Evolutionary conservation across 768 basidiomycete genomes (phyloP).

Genomic region (Cyclocybe cylindracea): DNA sequence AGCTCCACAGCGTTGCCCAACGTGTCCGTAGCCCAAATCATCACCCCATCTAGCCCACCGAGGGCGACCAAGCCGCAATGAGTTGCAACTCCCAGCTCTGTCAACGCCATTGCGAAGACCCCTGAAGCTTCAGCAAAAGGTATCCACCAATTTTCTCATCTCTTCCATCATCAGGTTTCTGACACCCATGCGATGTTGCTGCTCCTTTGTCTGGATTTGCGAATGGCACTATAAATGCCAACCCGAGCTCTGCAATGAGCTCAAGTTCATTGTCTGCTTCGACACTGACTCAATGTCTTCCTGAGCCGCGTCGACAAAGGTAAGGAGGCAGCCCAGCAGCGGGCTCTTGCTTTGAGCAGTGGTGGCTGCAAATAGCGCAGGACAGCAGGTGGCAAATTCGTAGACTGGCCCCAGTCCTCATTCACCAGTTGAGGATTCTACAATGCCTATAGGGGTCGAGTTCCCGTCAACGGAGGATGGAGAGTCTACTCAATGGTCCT

Average conservation of each 20-base stretch:
- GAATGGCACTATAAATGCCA: not conserved
- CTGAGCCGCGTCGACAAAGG: slow-evolving; percentile 5
- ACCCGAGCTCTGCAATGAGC: not conserved
- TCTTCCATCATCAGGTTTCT: not conserved
- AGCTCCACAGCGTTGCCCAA: no score
- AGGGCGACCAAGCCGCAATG: no score
- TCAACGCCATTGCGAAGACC: no score
- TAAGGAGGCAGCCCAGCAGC: slow-evolving; percentile 49
- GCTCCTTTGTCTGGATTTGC: slow-evolving; percentile 1
- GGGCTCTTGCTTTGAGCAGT: slow-evolving; percentile 59
- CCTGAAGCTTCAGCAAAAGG: no score
- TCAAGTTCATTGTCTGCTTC: not conserved
- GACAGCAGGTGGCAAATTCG: slow-evolving; percentile 22
- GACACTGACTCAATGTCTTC: not conserved
- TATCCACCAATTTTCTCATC: slow-evolving; percentile 2
- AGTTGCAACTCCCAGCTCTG: no score
- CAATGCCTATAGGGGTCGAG: slow-evolving; percentile 1
- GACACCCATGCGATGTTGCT: not conserved
- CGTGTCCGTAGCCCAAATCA: no score
- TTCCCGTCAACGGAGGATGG: not conserved
- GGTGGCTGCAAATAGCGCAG: slow-evolving; percentile 57
- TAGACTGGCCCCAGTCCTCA: not conserved
- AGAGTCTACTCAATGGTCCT: slow-evolving; percentile 31
- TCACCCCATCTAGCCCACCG: no score
- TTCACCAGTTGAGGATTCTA: slow-evolving; percentile 11